Base-by-base conservation (phyloP, 1,284 basidiomycete genomes). In the Ustilago xerochloae region DNA sequence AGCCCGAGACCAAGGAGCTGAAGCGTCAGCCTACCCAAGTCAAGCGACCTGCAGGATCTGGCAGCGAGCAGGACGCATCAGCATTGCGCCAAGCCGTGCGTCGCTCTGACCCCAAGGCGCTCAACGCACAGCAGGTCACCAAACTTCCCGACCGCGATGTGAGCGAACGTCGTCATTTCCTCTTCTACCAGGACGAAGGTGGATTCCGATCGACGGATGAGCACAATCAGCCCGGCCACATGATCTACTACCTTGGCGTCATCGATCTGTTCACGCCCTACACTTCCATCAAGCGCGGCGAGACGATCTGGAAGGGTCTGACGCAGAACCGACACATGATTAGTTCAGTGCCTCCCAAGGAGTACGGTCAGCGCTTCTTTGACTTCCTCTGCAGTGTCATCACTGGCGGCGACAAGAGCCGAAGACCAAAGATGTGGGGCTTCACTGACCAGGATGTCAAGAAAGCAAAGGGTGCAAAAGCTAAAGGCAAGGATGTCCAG, bases 141-240 rank as follows among this genome's bases (percentile, higher is more conserved):
- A 88, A 90, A 72, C 86, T 95, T 13, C 93, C 93, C 0, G 85
- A 86, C 29, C 88, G 88, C 49, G 89, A 90, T 66, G 63, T 87
- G 0, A 89, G 89, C 46, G 93, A 97, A 79, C 88, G 93, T 24
- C 89, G 90, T 48, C 89, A 93, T 71, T 94, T 96, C 84, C 85
- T 97, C 35, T 99, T 98, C 86, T 98, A 97, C 83, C 93, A 96
- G 81, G 94, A 99, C 82, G 97, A 99, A 81, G 95, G 95, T 24
- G 96, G 97, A 1, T 85, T 97, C 63, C 89, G 91, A 28, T 93
- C 94, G 26, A 97, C 95, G 15, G 90, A 96, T 84, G 93, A 96
- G 78, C 85, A 84, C 22, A 96, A 98, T 83, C 87, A 88, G 30
- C 86, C 88, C 4, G 86, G 91, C 84, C 90, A 91, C 75, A 89